Percentiles rank a stretch among this genome's conserved stretches.
These are phyloP conservation scores for Pseudotulostoma volvatum DNA, from an alignment of 495 filamentous ascomycete genomes.

Conservation along the genomic window DNA sequence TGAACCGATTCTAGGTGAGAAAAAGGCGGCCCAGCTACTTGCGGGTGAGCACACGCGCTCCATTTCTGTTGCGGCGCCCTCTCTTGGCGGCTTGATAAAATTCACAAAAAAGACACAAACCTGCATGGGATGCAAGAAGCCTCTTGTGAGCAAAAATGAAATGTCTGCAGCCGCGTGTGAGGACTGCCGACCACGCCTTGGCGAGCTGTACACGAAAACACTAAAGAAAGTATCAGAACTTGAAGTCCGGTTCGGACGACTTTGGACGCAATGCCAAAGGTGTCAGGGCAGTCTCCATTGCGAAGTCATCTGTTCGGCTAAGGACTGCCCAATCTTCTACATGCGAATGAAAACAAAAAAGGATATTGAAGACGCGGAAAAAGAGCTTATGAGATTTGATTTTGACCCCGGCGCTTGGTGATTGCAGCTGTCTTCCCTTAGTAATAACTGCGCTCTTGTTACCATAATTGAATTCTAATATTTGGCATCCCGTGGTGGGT, in stretches of 20 bases:
- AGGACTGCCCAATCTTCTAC: slow-evolving; percentile 98
- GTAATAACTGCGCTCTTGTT: no score
- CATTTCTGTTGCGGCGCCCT: slow-evolving; percentile 78
- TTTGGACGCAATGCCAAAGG: slow-evolving; percentile 98
- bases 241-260: slow-evolving; percentile 76
- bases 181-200: slow-evolving; percentile 67
- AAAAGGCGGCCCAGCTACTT: slow-evolving; percentile 64
- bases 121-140: slow-evolving; percentile 98
- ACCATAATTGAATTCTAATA: no score
- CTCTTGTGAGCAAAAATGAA: slow-evolving; percentile 62
- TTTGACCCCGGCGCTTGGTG: slow-evolving; percentile 51
- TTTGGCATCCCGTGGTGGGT: slow-evolving; percentile 3
- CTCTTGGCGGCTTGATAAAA: slow-evolving; percentile 89
- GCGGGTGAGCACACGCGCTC: slow-evolving; percentile 84
- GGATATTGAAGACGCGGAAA: slow-evolving; percentile 88
- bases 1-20: slow-evolving; percentile 89
- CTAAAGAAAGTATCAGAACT: slow-evolving; percentile 75
- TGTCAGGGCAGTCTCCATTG: slow-evolving; percentile 96
- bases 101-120: slow-evolving; percentile 95
- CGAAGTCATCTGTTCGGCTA: slow-evolving; percentile 91
- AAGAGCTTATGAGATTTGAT: slow-evolving; percentile 84
- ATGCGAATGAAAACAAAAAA: slow-evolving; percentile 99
- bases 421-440: no score
- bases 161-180: slow-evolving; percentile 74
- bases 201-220: slow-evolving; percentile 87